phyloP scores from a whole-genome alignment of 495 filamentous ascomycete genomes.

The Tetracladium marchalianum region DNA sequence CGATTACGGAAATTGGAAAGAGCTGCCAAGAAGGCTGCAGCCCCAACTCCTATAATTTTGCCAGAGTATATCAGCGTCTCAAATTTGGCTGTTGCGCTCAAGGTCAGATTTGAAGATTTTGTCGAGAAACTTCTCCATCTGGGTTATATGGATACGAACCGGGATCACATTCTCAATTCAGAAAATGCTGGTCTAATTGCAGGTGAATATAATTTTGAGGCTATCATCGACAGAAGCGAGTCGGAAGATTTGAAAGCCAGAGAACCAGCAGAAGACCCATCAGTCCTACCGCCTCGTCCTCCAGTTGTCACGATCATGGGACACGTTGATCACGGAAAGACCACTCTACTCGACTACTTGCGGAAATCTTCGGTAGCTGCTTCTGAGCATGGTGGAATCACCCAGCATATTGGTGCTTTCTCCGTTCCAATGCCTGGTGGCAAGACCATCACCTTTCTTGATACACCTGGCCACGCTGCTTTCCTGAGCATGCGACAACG shows the following conservation, averaged over 20 bases:
- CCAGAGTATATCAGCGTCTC: constrained; percentile 86
- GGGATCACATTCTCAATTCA: constrained; percentile 75
- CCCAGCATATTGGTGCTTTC: constrained; percentile 99
- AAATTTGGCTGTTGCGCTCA: constrained; percentile 71
- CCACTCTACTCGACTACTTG: constrained; percentile 87
- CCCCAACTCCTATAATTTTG: constrained; percentile 59
- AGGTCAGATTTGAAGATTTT: constrained; percentile 63
- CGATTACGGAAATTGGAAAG: constrained; percentile 14
- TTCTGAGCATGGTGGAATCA: constrained; percentile 92
- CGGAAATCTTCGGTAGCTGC: constrained; percentile 87
- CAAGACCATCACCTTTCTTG: constrained; percentile 89
- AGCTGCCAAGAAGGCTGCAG: constrained; percentile 25
- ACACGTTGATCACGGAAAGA: constrained; percentile 98
- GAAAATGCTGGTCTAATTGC: constrained; percentile 88
- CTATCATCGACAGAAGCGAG: constrained; percentile 61
- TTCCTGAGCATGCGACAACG: constrained; percentile 94
- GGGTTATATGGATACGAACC: constrained; percentile 73
- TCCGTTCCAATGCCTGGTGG: constrained; percentile 77
- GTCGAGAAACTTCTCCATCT: constrained; percentile 61
- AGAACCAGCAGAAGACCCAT: constrained; percentile 61
- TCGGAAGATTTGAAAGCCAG: constrained; percentile 64
- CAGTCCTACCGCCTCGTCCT: constrained; percentile 60
- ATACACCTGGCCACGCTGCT: constrained; percentile 93
- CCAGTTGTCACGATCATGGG: constrained; percentile 99
- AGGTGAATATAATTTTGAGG: constrained; percentile 87